Evolutionary conservation across 1,284 basidiomycete species (phyloP).

Genomic region (Trametes sp.): DNA sequence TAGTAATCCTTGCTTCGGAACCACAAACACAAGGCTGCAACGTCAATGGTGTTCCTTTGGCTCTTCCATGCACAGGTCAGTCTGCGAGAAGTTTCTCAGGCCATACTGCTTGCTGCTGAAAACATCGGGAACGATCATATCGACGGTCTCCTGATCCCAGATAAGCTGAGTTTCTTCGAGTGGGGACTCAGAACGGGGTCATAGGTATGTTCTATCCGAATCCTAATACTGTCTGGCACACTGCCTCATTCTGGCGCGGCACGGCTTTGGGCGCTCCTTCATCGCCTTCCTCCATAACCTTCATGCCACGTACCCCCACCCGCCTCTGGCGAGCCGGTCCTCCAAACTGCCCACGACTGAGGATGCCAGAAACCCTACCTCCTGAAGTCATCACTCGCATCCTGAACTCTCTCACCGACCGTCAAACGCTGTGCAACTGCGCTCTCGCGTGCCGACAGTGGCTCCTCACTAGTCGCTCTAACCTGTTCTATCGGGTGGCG

Average conservation of each 20-base stretch:
- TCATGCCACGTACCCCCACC: not conserved
- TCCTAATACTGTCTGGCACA: not conserved
- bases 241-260: not conserved
- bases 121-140: not conserved
- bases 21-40: not conserved
- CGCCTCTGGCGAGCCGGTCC: not conserved
- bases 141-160: not conserved
- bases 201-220: not conserved
- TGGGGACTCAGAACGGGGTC: not conserved
- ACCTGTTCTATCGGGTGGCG: conserved; percentile 22
- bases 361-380: conserved; percentile 11
- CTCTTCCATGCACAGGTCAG: not conserved
- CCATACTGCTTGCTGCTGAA: not conserved
- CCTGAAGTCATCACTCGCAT: conserved; percentile 16
- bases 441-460: conserved; percentile 25
- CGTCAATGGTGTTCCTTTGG: not conserved
- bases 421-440: conserved; percentile 25
- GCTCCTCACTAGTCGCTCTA: conserved; percentile 25
- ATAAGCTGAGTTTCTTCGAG: not conserved
- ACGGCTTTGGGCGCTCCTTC: not conserved
- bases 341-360: not conserved
- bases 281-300: not conserved
- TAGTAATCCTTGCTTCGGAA: not conserved
- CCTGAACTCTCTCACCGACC: conserved; percentile 19
- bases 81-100: not conserved